Conservation (phyloP, 306 rosid genomes). For the Malus sieversii region DNA sequence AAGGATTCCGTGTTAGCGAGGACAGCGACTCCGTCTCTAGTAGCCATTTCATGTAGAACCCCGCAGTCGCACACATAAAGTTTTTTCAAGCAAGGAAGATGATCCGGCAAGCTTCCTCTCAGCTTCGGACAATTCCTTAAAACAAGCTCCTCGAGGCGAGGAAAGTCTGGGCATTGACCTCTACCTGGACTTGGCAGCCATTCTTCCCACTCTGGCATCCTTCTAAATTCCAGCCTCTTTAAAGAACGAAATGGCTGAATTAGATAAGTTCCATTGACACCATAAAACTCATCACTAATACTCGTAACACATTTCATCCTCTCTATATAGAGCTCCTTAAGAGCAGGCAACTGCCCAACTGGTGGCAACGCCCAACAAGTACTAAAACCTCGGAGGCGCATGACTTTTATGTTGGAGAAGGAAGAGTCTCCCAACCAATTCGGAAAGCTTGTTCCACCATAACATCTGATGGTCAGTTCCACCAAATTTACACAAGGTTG, state of each 20-base stretch:
- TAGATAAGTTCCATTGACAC: not conserved
- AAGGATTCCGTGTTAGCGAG: not conserved
- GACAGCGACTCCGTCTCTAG: no score
- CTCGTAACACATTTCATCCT: not conserved
- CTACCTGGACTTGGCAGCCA: not conserved
- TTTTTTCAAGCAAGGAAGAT: not conserved
- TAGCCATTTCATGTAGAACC: not conserved
- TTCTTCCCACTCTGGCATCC: not conserved
- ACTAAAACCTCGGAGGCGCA: not conserved
- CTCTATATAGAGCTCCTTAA: not conserved
- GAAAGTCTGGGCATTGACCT: not conserved
- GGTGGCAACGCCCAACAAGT: not conserved
- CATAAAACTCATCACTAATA: constrained; percentile 1
- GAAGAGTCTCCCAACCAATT: constrained; percentile 10
- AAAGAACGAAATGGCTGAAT: not conserved
- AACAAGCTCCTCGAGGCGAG: not conserved
- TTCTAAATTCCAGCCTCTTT: not conserved
- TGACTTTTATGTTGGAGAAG: not conserved
- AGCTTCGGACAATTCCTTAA: not conserved
- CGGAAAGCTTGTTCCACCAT: not conserved
- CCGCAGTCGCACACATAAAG: accelerated
- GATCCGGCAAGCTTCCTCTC: not conserved
- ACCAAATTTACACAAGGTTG: constrained; percentile 7
- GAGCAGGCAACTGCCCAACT: constrained; percentile 8
- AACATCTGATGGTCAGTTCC: not conserved